Evolutionary conservation across 352 stramenopile species (phyloP).

Genomic region (Pythium biforme): DNA sequence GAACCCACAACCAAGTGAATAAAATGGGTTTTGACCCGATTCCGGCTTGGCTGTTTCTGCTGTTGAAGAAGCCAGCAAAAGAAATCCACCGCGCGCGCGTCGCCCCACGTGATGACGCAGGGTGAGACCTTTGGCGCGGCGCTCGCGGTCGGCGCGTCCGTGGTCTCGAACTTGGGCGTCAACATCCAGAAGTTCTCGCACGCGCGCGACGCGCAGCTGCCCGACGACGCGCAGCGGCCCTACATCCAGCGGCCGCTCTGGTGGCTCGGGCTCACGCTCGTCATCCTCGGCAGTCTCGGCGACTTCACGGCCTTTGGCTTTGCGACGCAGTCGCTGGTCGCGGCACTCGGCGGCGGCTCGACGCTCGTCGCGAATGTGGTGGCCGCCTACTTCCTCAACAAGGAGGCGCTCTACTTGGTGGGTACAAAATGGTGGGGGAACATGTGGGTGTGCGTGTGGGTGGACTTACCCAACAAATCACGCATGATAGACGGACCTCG

Average conservation of each 20-base stretch:
- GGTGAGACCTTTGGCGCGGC: slow-evolving; percentile 81
- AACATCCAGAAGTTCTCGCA: slow-evolving; percentile 92
- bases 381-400: slow-evolving; percentile 83
- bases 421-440: no score
- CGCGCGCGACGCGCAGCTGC: slow-evolving; percentile 45
- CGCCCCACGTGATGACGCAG: slow-evolving; percentile 43
- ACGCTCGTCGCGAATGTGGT: slow-evolving; percentile 89
- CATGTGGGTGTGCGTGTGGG: neutral
- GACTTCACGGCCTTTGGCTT: slow-evolving; percentile 91
- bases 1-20: no score
- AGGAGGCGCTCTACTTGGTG: slow-evolving; percentile 69
- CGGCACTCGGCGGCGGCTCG: slow-evolving; percentile 76
- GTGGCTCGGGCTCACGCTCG: slow-evolving; percentile 79
- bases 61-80: slow-evolving; percentile 9
- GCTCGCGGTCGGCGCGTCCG: slow-evolving; percentile 73
- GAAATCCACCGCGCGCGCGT: neutral
- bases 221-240: slow-evolving; percentile 47
- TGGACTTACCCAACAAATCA: neutral
- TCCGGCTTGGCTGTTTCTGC: neutral
- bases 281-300: slow-evolving; percentile 78
- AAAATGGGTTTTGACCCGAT: neutral
- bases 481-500: slow-evolving; percentile 57
- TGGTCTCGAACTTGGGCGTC: slow-evolving; percentile 88
- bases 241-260: slow-evolving; percentile 88
- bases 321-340: slow-evolving; percentile 87